These are phyloP conservation scores for Vinca minor DNA, from an alignment of 257 asterid genomes.

Conservation along the genomic window DNA sequence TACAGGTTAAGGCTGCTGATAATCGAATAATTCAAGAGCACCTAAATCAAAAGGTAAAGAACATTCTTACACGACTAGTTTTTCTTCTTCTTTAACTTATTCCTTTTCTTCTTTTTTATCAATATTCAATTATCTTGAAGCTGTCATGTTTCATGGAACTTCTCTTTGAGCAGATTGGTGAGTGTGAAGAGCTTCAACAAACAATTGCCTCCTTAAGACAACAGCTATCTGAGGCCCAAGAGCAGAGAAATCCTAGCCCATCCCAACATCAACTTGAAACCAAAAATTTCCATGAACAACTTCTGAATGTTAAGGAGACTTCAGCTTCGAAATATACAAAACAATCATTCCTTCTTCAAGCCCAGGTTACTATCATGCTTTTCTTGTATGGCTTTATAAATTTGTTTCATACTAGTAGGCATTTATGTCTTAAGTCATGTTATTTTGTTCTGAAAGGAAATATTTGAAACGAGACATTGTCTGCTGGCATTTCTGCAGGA, in stretches of 20 bases:
- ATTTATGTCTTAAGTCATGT: not conserved
- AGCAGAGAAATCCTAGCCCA: constrained; percentile 33
- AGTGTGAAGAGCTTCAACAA: constrained; percentile 70
- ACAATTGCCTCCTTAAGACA: constrained; percentile 51
- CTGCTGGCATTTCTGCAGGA: constrained; percentile 40
- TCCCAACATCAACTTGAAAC: constrained; percentile 38
- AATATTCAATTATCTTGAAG: not conserved
- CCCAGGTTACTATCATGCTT: constrained; percentile 41
- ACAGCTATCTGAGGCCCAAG: constrained; percentile 51
- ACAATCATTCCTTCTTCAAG: constrained; percentile 44
- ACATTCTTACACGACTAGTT: not conserved
- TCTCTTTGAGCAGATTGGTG: constrained; percentile 43
- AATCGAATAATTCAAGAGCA: constrained; percentile 91
- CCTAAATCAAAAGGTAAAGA: constrained; percentile 74
- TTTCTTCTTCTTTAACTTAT: not conserved
- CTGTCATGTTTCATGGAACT: not conserved
- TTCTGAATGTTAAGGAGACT: constrained; percentile 34
- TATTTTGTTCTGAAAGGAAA: not conserved
- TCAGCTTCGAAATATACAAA: constrained; percentile 32
- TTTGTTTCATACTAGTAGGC: not conserved
- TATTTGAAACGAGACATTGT: not conserved
- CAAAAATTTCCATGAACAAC: constrained; percentile 27
- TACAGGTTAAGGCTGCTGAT: constrained; percentile 90
- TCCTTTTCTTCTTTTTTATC: not conserved
- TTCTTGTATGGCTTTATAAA: not conserved